A percentile compares a stretch with the other conserved stretches of the same genome.
Conservation (phyloP, 108 stramenopile species). For the Cyclostephanos invisitatus region DNA sequence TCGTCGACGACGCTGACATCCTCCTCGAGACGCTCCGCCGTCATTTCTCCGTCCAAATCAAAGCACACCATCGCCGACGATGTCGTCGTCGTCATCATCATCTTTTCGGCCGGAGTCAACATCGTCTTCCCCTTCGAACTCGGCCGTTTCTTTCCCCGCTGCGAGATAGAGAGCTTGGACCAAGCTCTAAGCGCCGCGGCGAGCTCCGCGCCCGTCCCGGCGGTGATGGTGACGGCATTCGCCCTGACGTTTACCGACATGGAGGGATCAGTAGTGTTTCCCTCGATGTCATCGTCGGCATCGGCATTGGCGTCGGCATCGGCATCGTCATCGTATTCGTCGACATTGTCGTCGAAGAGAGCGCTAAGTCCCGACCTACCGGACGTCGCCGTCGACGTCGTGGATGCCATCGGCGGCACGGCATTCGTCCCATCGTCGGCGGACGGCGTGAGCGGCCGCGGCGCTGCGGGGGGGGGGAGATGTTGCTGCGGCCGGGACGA, state of each 20-base stretch:
- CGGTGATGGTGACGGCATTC: constrained; percentile 17
- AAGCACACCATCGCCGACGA: not conserved
- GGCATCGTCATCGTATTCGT: not conserved
- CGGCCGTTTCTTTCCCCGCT: not conserved
- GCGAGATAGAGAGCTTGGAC: not conserved
- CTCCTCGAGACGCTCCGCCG: not conserved
- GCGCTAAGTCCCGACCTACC: constrained; percentile 18
- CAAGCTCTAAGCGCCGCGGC: constrained; percentile 11
- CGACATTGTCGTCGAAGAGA: constrained; percentile 1
- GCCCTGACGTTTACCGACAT: not conserved
- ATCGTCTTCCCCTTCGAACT: not conserved
- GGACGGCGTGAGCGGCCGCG: not conserved
- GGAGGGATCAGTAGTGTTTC: not conserved
- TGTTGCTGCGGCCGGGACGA: no score
- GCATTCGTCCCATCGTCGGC: not conserved
- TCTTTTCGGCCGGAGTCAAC: not conserved
- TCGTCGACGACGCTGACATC: constrained; percentile 9
- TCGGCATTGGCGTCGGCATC: not conserved
- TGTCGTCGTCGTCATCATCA: not conserved
- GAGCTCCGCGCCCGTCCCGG: constrained; percentile 24
- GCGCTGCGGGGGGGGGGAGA: not conserved
- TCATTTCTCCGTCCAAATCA: not conserved
- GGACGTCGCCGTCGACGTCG: not conserved
- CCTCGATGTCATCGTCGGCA: not conserved
- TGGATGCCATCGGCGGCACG: no score